Base-by-base conservation (phyloP, 495 filamentous ascomycete species). In the Penicillium desertorum region DNA sequence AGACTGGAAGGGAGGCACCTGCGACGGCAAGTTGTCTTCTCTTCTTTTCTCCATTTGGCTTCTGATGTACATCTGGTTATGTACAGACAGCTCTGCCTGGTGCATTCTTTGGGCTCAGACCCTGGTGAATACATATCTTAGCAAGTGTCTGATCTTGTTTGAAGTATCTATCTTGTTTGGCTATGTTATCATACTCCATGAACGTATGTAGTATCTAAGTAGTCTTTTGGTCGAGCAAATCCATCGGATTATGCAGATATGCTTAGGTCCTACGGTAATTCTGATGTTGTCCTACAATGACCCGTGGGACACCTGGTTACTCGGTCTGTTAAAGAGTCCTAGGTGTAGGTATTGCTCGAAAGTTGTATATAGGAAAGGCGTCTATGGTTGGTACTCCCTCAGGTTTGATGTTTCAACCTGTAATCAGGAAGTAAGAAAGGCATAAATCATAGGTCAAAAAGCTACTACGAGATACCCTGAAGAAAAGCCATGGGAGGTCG, bases 41-140 rank as follows among this genome's bases (percentile, higher is more conserved):
- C n/a, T 32, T 17, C n/a, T 29, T 10, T 16, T 34, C 42, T 46
- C 44, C 12, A 29, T 30, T 47, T 27, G 44, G 43, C 32, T 55
- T 39, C 53, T 46, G 23, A 19, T 55, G 53, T 55, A 47, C 53
- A 55, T 55, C 53, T 46, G 53, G 53, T 29, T 47, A 55, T 55
- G 53, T 55, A 55, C 53, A 47, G n/a, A 17, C 27, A 29, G 27
- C 36, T 44, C 23, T 53, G 5, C 39, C 51, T 5, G 39, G 25
- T 48, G 27, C 29, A 41, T 34, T 51, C 4, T 17, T 25, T 20
- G n/a, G 12, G 51, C 19, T 39, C 37, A 41, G 23, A 42, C 43
- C 25, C 23, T 22, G 51, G 51, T 20, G 23, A 44, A 30, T 43
- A 43, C 51, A 44, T 43, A 29, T 20, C 37, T 42, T 53, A 20